Conservation (phyloP, 1,284 basidiomycete genomes). For the Microbotryomycetes sp. region DNA sequence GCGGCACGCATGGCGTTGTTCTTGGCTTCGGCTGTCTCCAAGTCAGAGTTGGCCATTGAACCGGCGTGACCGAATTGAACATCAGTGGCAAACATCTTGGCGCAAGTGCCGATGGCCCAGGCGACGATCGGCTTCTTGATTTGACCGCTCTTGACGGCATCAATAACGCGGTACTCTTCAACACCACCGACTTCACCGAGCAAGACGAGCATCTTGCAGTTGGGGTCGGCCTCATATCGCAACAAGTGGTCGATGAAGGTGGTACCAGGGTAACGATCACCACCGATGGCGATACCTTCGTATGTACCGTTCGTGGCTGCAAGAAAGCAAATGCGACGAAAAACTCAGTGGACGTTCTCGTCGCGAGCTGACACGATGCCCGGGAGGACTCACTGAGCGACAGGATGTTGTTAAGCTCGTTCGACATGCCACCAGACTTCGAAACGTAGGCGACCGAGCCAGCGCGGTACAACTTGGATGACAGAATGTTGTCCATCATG, state of each 20-base stretch:
- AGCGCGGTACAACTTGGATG: slow-evolving; percentile 96
- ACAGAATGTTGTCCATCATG: slow-evolving; percentile 99
- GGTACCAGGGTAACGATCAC: slow-evolving; percentile 96
- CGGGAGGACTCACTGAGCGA: slow-evolving; percentile 52
- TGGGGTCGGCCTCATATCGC: slow-evolving; percentile 93
- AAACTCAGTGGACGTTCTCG: neutral
- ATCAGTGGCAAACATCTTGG: slow-evolving; percentile 99
- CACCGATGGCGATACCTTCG: slow-evolving; percentile 99
- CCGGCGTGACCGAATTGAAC: slow-evolving; percentile 99
- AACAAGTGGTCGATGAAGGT: slow-evolving; percentile 99
- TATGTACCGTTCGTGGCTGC: slow-evolving; percentile 94
- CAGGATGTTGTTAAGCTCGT: slow-evolving; percentile 99
- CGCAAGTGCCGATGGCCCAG: slow-evolving; percentile 99
- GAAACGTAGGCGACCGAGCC: slow-evolving; percentile 98
- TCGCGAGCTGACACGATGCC: neutral
- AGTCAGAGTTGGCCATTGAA: slow-evolving; percentile 93
- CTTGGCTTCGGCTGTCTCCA: slow-evolving; percentile 97
- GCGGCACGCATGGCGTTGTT: slow-evolving; percentile 90
- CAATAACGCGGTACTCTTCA: slow-evolving; percentile 98
- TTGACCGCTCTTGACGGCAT: slow-evolving; percentile 85
- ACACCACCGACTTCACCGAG: slow-evolving; percentile 98
- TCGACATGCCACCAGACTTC: slow-evolving; percentile 99
- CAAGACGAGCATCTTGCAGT: slow-evolving; percentile 97
- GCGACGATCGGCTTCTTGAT: slow-evolving; percentile 99
- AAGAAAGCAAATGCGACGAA: neutral